Percentiles rank a stretch among this genome's conserved stretches.
Conservation (phyloP, 495 filamentous ascomycete genomes). For the Parachaetomium inaequale region DNA sequence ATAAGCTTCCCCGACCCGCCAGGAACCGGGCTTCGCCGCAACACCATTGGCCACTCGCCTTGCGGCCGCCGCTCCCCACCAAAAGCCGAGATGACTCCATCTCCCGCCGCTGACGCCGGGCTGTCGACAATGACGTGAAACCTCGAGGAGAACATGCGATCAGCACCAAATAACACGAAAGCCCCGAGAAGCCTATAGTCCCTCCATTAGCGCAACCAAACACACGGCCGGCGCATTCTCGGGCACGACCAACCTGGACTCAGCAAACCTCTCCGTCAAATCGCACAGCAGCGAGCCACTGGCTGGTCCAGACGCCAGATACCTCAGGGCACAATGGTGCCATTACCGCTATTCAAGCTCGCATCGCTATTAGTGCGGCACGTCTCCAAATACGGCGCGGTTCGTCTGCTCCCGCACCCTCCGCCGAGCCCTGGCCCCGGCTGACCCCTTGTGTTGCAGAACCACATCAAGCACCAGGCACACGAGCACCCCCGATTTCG, state of each 20-base stretch:
- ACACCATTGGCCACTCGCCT: conserved; percentile 10
- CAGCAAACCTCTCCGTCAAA: not conserved
- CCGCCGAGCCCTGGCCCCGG: not conserved
- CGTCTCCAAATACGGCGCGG: conserved; percentile 60
- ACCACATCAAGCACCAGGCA: conserved; percentile 88
- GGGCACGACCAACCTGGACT: not conserved
- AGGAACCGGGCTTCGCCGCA: not conserved
- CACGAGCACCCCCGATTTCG: conserved; percentile 93
- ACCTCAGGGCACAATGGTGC: conserved; percentile 44
- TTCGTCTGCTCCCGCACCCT: conserved; percentile 22
- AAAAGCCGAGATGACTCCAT: conserved; percentile 18
- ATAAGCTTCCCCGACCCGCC: conserved; percentile 17
- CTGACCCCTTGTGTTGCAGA: conserved; percentile 50
- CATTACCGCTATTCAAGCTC: conserved; percentile 48
- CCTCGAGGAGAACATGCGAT: not conserved
- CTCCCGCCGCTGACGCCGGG: not conserved
- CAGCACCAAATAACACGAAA: not conserved
- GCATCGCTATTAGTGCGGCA: conserved; percentile 49
- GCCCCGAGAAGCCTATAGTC: no score
- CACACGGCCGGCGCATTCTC: no score
- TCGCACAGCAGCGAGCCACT: not conserved
- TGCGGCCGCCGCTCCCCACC: conserved; percentile 12
- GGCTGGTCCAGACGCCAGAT: not conserved
- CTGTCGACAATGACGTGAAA: not conserved
- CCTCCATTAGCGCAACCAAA: no score